Percentiles rank a stretch among this genome's conserved stretches.
phyloP scores from a whole-genome alignment of 257 asterid species.

The Paraleonurus japonicus region DNA sequence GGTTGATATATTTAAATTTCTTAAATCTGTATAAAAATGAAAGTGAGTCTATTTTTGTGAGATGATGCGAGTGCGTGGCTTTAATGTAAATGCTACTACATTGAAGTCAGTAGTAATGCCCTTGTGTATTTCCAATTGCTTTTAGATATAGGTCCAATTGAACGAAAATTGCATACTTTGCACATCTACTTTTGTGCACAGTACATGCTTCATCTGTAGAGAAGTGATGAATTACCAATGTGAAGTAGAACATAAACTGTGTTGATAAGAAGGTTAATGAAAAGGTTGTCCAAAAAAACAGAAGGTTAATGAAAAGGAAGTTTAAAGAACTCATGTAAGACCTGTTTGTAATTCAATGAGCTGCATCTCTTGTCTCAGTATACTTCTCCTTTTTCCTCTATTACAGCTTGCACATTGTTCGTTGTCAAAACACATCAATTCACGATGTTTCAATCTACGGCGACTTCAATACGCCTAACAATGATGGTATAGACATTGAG shows the following conservation, averaged over 20 bases:
- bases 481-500: constrained; percentile 88
- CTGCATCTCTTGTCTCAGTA: background rate
- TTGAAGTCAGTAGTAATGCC: background rate
- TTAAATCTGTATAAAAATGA: background rate
- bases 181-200: background rate
- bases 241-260: background rate
- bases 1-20: background rate
- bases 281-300: no score
- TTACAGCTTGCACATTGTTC: constrained; percentile 82
- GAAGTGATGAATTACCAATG: background rate
- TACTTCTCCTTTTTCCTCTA: background rate
- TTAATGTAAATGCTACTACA: background rate
- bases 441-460: constrained; percentile 67
- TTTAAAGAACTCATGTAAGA: background rate
- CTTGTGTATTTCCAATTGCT: background rate
- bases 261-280: background rate
- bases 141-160: background rate
- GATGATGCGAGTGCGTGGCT: background rate
- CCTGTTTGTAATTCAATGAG: no score
- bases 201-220: background rate
- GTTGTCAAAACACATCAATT: constrained; percentile 61
- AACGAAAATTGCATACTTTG: background rate
- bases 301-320: background rate
- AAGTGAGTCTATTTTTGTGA: background rate
- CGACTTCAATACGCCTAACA: constrained; percentile 85